These are phyloP conservation scores for Neurospora sp. DNA, from an alignment of 495 filamentous ascomycete species.

Conservation along the genomic window DNA sequence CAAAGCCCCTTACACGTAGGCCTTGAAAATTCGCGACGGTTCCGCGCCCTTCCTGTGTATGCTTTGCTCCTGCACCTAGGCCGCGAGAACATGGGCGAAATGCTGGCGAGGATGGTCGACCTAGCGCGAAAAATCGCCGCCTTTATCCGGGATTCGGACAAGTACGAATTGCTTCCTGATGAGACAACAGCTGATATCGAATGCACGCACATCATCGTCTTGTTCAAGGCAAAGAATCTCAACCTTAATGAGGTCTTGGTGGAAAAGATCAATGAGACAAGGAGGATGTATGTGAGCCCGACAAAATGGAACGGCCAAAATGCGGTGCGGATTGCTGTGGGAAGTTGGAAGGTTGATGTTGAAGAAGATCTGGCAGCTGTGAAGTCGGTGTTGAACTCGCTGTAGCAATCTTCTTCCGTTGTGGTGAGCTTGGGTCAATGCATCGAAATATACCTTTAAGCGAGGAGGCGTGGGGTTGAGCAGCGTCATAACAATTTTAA, in stretches of 20 bases:
- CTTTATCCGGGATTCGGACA: slow-evolving; percentile 44
- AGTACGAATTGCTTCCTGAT: slow-evolving; percentile 59
- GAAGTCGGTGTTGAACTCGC: slow-evolving; percentile 31
- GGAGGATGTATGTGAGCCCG: slow-evolving; percentile 73
- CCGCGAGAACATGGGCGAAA: slow-evolving; percentile 52
- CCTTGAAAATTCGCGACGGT: slow-evolving; percentile 83
- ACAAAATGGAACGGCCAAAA: slow-evolving; percentile 63
- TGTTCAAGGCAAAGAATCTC: slow-evolving; percentile 68
- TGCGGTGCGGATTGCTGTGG: slow-evolving; percentile 71
- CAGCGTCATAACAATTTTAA: not conserved
- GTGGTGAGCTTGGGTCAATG: not conserved
- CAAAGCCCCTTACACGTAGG: slow-evolving; percentile 81
- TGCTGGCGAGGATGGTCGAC: slow-evolving; percentile 61
- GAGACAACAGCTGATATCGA: slow-evolving; percentile 9
- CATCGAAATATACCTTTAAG: not conserved
- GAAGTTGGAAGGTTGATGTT: slow-evolving; percentile 65
- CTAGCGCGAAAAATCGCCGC: slow-evolving; percentile 58
- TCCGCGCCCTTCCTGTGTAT: slow-evolving; percentile 83
- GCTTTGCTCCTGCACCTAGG: slow-evolving; percentile 72
- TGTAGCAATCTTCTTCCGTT: not conserved
- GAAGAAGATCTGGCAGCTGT: slow-evolving; percentile 46
- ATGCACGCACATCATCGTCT: slow-evolving; percentile 60
- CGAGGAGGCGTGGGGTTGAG: not conserved
- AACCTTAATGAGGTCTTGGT: slow-evolving; percentile 55
- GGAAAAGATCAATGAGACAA: slow-evolving; percentile 59